These are phyloP conservation scores for Aspergillus ruber DNA, from an alignment of 2,329 filamentous ascomycete genomes.

Conservation along the genomic window DNA sequence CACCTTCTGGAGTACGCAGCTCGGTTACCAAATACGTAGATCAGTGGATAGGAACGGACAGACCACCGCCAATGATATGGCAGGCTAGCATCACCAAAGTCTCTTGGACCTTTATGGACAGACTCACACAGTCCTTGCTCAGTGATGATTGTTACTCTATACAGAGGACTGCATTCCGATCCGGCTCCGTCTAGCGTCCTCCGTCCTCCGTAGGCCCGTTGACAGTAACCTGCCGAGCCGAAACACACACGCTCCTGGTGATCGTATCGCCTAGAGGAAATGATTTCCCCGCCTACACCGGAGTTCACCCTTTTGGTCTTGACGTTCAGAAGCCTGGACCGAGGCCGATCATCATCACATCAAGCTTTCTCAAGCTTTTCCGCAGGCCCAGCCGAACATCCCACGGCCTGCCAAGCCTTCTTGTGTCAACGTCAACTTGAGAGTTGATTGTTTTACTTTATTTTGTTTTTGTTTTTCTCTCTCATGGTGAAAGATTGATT, in stretches of 20 bases:
- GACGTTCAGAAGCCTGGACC: neutral
- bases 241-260: constrained; percentile 1
- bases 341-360: constrained; percentile 2
- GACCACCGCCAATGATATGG: neutral
- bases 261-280: constrained; percentile 2
- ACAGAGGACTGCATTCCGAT: neutral
- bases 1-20: neutral
- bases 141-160: neutral
- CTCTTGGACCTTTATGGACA: neutral
- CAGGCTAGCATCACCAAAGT: neutral
- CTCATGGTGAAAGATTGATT: neutral
- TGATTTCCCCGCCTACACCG: constrained; percentile 2
- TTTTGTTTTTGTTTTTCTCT: neutral
- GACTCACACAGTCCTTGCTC: neutral
- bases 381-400: neutral
- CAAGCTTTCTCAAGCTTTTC: constrained; percentile 2
- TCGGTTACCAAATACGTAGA: neutral
- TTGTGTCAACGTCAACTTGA: constrained; percentile 2
- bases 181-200: neutral
- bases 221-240: neutral
- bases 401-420: neutral
- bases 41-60: neutral
- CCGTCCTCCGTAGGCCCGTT: neutral
- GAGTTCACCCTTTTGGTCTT: neutral
- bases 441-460: neutral